Evolutionary conservation across 2,329 filamentous ascomycete species (phyloP), one percentile per base, ranked within the genome.

Genomic region (Clonostachys rhizophaga): DNA sequence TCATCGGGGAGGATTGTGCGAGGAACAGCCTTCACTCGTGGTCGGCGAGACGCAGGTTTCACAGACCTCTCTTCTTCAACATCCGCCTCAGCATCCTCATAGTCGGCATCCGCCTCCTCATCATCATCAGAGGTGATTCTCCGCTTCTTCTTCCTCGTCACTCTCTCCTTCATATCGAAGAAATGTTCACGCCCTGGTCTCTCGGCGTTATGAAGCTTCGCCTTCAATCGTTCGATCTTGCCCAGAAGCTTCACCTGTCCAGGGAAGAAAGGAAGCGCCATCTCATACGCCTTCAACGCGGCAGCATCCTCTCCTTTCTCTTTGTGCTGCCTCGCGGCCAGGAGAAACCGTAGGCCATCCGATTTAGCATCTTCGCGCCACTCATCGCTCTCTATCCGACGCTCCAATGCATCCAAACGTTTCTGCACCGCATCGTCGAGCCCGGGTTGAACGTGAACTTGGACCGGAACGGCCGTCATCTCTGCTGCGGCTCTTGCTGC

Each of bases 281-380:
- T 73, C 62, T 92, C 86, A 60, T 95, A 96, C 82, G 94, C 92
- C 55, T 82, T 83, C 50, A 97, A 68, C 0, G 91, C 90, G 34
- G 81, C 87, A 5, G 72, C 73, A 45, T 95, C 84, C 55, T 96
- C 89, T 3, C 90, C 90, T 5, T 83, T 78, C 45, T 90, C 89
- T 60, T 91, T 91, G 59, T 95, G 88, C 62, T 96, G 91, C 54
- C 94, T 88, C 2, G 90, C 92, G 76, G 94, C 90, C n/a, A 96
- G 75, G 34, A 97, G 69, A 57, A 87, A 90, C 11, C 90, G 87
- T 30, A 97, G 67, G 0, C 92, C 94, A 52, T 96, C 89, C 0
- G 89, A 85, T 46, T 87, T 83, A 24, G 78, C 73, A 56, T 95
- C 89, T 36, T 91, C 89, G 42, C 63, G 60, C 50, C 69, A 72